phyloP scores from a whole-genome alignment of 805 yeast genomes.

The Myxozyma lipomycoides region DNA sequence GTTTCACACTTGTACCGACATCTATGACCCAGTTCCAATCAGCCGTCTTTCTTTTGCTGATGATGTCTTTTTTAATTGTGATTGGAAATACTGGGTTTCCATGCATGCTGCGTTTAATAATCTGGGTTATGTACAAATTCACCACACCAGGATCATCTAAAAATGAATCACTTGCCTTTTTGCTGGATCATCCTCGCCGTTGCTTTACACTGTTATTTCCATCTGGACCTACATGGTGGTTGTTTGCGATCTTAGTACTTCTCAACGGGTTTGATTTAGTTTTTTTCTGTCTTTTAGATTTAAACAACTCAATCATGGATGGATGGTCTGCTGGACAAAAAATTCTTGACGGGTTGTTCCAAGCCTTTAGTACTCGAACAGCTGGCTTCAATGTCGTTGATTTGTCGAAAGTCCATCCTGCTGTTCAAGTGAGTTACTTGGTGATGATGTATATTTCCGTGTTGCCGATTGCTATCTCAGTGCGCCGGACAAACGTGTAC shows the following conservation, averaged over 20 bases:
- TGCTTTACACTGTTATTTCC: constrained; percentile 93
- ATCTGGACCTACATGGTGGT: constrained; percentile 92
- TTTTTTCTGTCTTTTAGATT: constrained; percentile 74
- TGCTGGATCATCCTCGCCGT: constrained; percentile 93
- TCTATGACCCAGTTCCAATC: constrained; percentile 67
- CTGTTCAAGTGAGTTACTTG: constrained; percentile 88
- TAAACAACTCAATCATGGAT: constrained; percentile 50
- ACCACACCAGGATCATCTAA: constrained; percentile 51
- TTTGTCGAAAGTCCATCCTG: constrained; percentile 71
- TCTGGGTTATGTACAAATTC: constrained; percentile 71
- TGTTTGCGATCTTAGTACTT: constrained; percentile 64
- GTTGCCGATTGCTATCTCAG: constrained; percentile 90
- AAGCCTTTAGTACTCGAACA: constrained; percentile 88
- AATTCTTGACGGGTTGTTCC: constrained; percentile 78
- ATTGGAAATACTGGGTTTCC: constrained; percentile 97
- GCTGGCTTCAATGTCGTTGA: constrained; percentile 82
- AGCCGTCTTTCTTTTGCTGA: constrained; percentile 61
- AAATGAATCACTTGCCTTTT: constrained; percentile 73
- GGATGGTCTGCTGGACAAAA: constrained; percentile 62
- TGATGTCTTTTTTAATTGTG: constrained; percentile 66
- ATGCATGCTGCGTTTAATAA: constrained; percentile 66
- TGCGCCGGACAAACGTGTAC: constrained; percentile 94
- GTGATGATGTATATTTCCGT: constrained; percentile 98
- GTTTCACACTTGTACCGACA: constrained; percentile 74
- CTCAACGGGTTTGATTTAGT: constrained; percentile 76